These are phyloP conservation scores for Filobasidium wieringae DNA, from an alignment of 768 basidiomycete genomes.

Conservation along the genomic window DNA sequence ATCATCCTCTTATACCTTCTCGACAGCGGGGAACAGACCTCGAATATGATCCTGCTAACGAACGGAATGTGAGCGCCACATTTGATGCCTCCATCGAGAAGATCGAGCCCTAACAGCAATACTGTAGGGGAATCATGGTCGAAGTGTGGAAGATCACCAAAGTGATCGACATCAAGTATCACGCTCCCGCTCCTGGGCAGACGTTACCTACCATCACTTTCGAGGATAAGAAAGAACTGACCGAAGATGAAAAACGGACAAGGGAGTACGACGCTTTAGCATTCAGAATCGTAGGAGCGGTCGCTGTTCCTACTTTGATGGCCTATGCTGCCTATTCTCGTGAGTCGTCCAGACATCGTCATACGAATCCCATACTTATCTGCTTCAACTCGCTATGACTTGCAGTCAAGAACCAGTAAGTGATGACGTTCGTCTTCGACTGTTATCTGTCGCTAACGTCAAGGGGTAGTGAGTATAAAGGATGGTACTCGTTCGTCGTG, in stretches of 20 bases:
- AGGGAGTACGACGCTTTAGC: constrained; percentile 91
- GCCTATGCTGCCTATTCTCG: constrained; percentile 41
- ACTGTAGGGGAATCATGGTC: constrained; percentile 33
- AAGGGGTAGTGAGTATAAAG: constrained; percentile 68
- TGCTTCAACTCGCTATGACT: neutral
- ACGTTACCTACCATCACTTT: constrained; percentile 62
- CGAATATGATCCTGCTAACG: constrained; percentile 84
- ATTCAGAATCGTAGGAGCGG: constrained; percentile 88
- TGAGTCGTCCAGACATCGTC: constrained; percentile 13
- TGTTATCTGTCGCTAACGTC: neutral
- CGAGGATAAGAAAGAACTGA: constrained; percentile 92
- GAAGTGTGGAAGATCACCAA: constrained; percentile 81
- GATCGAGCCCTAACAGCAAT: neutral
- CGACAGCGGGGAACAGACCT: constrained; percentile 89
- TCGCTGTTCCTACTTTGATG: constrained; percentile 57
- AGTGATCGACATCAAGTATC: constrained; percentile 72
- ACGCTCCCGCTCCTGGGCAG: constrained; percentile 53
- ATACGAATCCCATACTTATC: neutral
- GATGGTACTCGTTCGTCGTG: constrained; percentile 95
- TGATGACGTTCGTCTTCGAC: neutral
- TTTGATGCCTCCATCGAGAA: neutral
- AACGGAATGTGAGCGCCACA: constrained; percentile 31
- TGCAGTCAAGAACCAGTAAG: constrained; percentile 8
- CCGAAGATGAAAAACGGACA: constrained; percentile 92
- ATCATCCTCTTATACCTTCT: constrained; percentile 84